phyloP scores from a whole-genome alignment of 495 filamentous ascomycete species.

The Penicillium antarcticum region DNA sequence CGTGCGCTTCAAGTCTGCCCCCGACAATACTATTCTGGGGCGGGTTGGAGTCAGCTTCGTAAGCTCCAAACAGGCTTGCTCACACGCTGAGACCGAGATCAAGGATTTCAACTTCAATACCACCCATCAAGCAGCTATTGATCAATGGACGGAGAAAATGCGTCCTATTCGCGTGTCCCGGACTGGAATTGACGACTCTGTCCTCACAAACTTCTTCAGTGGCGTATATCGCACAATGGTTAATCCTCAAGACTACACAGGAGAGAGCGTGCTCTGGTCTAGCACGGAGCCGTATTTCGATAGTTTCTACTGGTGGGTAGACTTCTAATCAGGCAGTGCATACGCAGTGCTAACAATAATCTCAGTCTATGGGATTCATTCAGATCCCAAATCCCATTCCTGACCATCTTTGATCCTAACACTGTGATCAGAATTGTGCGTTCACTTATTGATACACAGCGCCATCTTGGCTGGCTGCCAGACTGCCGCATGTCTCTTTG shows the following conservation, averaged over 20 bases:
- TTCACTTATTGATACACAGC: slow-evolving; percentile 70
- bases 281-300: slow-evolving; percentile 64
- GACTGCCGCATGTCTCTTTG: slow-evolving; percentile 67
- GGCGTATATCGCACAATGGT: slow-evolving; percentile 57
- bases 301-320: slow-evolving; percentile 50
- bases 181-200: slow-evolving; percentile 50
- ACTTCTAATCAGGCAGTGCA: neutral
- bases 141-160: slow-evolving; percentile 51
- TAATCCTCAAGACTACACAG: slow-evolving; percentile 70
- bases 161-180: slow-evolving; percentile 46
- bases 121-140: slow-evolving; percentile 39
- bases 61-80: slow-evolving; percentile 59
- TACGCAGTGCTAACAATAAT: slow-evolving; percentile 6
- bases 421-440: slow-evolving; percentile 62
- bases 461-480: slow-evolving; percentile 64
- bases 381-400: slow-evolving; percentile 61
- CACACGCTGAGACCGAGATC: slow-evolving; percentile 59
- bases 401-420: slow-evolving; percentile 63
- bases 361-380: slow-evolving; percentile 57
- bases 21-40: slow-evolving; percentile 48
- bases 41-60: slow-evolving; percentile 72
- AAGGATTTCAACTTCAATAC: slow-evolving; percentile 45
- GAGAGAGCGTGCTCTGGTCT: slow-evolving; percentile 68
- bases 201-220: slow-evolving; percentile 59
- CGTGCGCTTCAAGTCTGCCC: slow-evolving; percentile 49